Base-by-base conservation (phyloP, 2,329 filamentous ascomycete species). In the Talaromyces sp. region DNA sequence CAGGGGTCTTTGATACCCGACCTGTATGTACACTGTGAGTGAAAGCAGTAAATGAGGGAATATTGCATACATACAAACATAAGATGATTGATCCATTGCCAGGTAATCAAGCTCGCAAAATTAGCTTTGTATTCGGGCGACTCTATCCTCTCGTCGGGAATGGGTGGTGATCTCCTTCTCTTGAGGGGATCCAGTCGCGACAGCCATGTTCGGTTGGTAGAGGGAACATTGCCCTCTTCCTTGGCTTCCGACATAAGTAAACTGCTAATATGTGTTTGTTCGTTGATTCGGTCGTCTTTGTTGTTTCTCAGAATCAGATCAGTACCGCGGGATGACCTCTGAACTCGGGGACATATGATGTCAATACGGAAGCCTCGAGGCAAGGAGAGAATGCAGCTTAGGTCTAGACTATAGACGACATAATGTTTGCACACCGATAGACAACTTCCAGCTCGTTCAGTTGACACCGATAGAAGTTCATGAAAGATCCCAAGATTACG, bases 31-130 rank as follows among this genome's bases (percentile, higher is more conserved):
- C n/a, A n/a, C n/a, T 40, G 9, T 62, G 9, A 64, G 23, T 54
- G 16, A 9, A 28, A 3, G 21, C 39, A 46, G 31, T 14, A 11
- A 5, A n/a, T 56, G 4, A 7, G 8, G 5, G 21, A 7, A 9
- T 14, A 18, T 9, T 3, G 31, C 8, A 16, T 39, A 77, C 84
- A 78, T 76, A 88, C 87, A 66, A 76, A 82, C 92, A 96, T 96
- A 52, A 96, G 71, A 3, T 90, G 87, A 1, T 86, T 86, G 81
- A 96, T 92, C 92, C 92, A 96, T 72, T 90, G 85, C 72, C 96
- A 96, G 7, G 89, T 89, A 35, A 96, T 73, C 65, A 81, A 75
- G 76, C 90, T 95, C 67, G 93, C 83, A 72, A 91, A 88, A 4
- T 83, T 78, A 3, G 92, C 92, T 12, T 78, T 81, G 70, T 89